A percentile compares a stretch with the other conserved stretches of the same genome.
Conservation (phyloP, 116 monocot species). For the Thalassia testudinum region DNA sequence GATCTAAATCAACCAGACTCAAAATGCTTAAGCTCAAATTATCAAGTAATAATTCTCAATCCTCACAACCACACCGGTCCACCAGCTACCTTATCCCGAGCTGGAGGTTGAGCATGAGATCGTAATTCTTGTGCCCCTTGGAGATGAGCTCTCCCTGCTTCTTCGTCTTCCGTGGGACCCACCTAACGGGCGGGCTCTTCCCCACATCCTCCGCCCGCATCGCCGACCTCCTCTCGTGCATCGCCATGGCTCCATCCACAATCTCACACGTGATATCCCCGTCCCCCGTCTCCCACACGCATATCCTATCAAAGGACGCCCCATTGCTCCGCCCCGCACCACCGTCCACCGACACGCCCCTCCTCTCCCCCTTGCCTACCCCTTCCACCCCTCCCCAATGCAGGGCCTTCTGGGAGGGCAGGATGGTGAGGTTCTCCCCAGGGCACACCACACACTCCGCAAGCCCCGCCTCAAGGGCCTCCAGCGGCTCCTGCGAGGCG, state of each 20-base stretch:
- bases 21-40: too few relatives aligned
- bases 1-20: too few relatives aligned
- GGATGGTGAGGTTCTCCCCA: constrained; percentile 21
- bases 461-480: constrained; percentile 9
- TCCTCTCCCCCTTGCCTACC: too few relatives aligned
- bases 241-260: background rate
- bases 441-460: constrained; percentile 18
- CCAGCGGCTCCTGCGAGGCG: constrained; percentile 10
- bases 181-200: constrained; percentile 7
- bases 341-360: constrained; percentile 18
- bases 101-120: too few relatives aligned
- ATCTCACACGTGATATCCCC: constrained; percentile 13
- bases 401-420: constrained; percentile 84
- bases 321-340: too few relatives aligned
- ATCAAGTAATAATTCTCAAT: too few relatives aligned
- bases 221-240: background rate
- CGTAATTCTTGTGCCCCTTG: too few relatives aligned
- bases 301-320: constrained; percentile 13
- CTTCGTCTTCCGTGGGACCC: constrained; percentile 23
- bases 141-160: too few relatives aligned
- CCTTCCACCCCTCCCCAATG: constrained; percentile 26
- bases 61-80: too few relatives aligned
- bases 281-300: constrained; percentile 24
- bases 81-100: too few relatives aligned
- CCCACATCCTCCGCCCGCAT: background rate